A percentile compares a stretch with the other conserved stretches of the same genome.
Evolutionary conservation across 1,284 basidiomycete genomes (phyloP).

Genomic region (Phaffia rhodozyma): DNA sequence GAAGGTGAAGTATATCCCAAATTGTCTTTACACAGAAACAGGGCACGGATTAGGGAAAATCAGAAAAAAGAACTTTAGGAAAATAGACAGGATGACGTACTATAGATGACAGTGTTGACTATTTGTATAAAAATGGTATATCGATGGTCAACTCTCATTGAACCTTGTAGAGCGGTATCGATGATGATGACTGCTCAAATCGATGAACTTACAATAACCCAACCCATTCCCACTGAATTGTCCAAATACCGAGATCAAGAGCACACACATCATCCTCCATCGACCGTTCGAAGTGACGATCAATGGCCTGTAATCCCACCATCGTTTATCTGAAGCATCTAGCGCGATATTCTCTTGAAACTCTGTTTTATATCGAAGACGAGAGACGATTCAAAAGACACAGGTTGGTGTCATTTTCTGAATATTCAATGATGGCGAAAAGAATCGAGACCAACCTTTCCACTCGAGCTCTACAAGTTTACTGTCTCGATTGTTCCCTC

Average conservation of each 20-base stretch:
- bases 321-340: slow-evolving; percentile 50
- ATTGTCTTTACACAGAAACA: slow-evolving; percentile 25
- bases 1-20: slow-evolving; percentile 19
- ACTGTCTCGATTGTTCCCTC: slow-evolving; percentile 24
- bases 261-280: slow-evolving; percentile 21
- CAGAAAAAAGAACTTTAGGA: slow-evolving; percentile 15
- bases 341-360: slow-evolving; percentile 44
- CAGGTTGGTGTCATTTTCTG: neutral
- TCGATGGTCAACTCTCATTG: neutral
- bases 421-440: neutral
- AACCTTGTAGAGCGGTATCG: neutral
- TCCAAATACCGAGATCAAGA: slow-evolving; percentile 32
- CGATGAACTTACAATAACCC: slow-evolving; percentile 34
- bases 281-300: slow-evolving; percentile 20
- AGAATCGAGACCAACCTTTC: slow-evolving; percentile 22
- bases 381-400: neutral
- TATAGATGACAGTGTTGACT: slow-evolving; percentile 25
- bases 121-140: neutral
- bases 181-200: slow-evolving; percentile 27
- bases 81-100: slow-evolving; percentile 22
- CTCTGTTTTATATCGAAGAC: slow-evolving; percentile 28
- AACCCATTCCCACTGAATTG: slow-evolving; percentile 33
- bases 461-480: slow-evolving; percentile 43
- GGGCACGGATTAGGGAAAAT: neutral
- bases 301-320: slow-evolving; percentile 39